Evolutionary conservation across 2,329 filamentous ascomycete species (phyloP).

Genomic region (Fusarium sp.): DNA sequence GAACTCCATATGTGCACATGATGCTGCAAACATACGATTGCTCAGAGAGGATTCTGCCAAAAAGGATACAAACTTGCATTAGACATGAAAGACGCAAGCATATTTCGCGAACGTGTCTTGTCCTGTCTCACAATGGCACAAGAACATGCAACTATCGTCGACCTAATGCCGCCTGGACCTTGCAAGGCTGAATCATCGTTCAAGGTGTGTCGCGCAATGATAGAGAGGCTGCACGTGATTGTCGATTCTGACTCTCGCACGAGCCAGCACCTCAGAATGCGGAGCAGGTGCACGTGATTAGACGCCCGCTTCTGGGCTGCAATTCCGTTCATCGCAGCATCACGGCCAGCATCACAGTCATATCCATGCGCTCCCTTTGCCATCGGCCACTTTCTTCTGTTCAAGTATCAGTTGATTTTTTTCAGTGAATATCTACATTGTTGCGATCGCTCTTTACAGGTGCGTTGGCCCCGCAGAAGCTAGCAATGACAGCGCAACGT

Average conservation of each 20-base stretch:
- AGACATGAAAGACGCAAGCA: no score
- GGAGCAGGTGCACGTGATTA: slow-evolving; percentile 43
- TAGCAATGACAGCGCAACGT: slow-evolving; percentile 35
- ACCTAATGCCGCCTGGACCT: not conserved
- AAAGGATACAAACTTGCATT: not conserved
- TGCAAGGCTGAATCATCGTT: slow-evolving; percentile 12
- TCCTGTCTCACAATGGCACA: not conserved
- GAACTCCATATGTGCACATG: not conserved
- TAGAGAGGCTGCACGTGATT: slow-evolving; percentile 38
- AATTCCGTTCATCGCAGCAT: slow-evolving; percentile 36
- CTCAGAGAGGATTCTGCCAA: not conserved
- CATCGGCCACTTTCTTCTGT: slow-evolving; percentile 51
- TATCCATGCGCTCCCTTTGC: slow-evolving; percentile 38
- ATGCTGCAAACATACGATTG: slow-evolving; percentile 6
- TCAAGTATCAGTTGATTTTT: slow-evolving; percentile 52
- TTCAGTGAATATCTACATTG: slow-evolving; percentile 47
- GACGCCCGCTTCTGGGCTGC: slow-evolving; percentile 30
- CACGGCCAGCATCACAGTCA: slow-evolving; percentile 35
- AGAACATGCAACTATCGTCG: not conserved
- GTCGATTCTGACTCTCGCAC: slow-evolving; percentile 18
- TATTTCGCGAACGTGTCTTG: not conserved
- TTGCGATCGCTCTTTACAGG: slow-evolving; percentile 50
- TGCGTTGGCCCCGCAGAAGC: slow-evolving; percentile 35
- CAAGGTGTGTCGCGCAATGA: not conserved
- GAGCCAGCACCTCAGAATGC: slow-evolving; percentile 36